phyloP scores from a whole-genome alignment of 345 rosid genomes.

The Rhodamnia argentea region DNA sequence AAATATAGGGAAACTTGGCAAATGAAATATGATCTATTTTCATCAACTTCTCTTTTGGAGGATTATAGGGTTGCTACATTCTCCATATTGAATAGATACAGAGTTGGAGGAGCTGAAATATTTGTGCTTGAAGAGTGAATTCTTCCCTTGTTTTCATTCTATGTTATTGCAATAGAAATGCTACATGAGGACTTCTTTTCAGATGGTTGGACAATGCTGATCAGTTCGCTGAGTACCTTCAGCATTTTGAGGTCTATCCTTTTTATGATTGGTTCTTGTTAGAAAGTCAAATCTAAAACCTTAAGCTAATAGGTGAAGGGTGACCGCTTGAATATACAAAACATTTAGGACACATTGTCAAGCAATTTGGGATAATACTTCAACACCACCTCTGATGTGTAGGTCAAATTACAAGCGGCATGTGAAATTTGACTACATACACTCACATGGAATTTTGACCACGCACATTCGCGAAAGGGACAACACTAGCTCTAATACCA shows the following conservation, averaged over 20 bases:
- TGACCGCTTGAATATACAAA: too few relatives aligned
- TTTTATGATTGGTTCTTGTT: neutral
- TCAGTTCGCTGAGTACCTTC: neutral
- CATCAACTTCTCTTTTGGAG: neutral
- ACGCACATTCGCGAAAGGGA: too few relatives aligned
- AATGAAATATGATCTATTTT: neutral
- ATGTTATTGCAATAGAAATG: neutral
- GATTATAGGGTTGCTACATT: neutral
- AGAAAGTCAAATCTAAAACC: too few relatives aligned
- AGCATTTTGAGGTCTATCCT: neutral
- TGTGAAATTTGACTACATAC: too few relatives aligned
- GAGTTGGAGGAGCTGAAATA: neutral
- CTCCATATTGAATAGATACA: neutral
- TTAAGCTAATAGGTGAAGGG: too few relatives aligned
- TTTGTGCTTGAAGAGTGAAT: neutral
- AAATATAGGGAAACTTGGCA: neutral
- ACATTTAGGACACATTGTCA: too few relatives aligned
- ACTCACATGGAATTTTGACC: too few relatives aligned
- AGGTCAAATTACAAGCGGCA: too few relatives aligned
- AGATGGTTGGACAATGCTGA: neutral
- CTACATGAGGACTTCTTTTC: neutral
- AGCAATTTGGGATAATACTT: too few relatives aligned
- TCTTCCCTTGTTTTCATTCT: neutral
- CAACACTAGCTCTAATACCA: too few relatives aligned
- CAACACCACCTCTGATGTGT: too few relatives aligned